Conservation (phyloP, 306 rosid genomes). For the Glycine tomentella region DNA sequence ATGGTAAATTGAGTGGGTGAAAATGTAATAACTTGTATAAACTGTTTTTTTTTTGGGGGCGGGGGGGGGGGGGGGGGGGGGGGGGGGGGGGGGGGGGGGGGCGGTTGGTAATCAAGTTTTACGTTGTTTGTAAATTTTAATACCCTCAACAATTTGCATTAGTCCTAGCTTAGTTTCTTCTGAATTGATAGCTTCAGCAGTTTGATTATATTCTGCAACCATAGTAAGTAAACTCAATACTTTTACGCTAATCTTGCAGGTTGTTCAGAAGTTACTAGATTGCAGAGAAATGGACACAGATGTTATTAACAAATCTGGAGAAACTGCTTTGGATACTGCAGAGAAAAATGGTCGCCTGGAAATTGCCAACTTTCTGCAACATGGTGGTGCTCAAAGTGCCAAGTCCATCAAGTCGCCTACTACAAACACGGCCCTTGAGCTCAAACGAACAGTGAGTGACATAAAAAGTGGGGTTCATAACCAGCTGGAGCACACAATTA, state of each 20-base stretch:
- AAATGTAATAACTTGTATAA: constrained; percentile 19
- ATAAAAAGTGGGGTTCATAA: constrained; percentile 79
- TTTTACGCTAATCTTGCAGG: constrained; percentile 51
- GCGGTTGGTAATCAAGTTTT: too few relatives aligned
- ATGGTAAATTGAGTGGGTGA: constrained; percentile 16
- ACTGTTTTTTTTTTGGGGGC: not conserved
- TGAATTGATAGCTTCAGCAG: constrained; percentile 14
- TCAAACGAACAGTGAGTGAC: constrained; percentile 79
- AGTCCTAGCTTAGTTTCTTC: not conserved
- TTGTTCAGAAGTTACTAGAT: constrained; percentile 63
- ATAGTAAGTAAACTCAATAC: constrained; percentile 28
- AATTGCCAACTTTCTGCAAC: constrained; percentile 56
- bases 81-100: too few relatives aligned
- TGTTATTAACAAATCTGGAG: constrained; percentile 66
- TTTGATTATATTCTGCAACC: constrained; percentile 29
- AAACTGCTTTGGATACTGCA: constrained; percentile 77
- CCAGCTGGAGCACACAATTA: constrained; percentile 79
- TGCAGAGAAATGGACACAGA: constrained; percentile 55
- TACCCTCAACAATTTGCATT: constrained; percentile 28
- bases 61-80: too few relatives aligned
- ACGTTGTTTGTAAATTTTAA: not conserved
- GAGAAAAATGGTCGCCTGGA: constrained; percentile 57
- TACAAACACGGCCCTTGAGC: constrained; percentile 59
- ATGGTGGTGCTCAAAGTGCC: constrained; percentile 66
- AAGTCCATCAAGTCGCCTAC: constrained; percentile 58